Conservation (phyloP, 2,329 filamentous ascomycete genomes). For the Phialocephala subalpina region DNA sequence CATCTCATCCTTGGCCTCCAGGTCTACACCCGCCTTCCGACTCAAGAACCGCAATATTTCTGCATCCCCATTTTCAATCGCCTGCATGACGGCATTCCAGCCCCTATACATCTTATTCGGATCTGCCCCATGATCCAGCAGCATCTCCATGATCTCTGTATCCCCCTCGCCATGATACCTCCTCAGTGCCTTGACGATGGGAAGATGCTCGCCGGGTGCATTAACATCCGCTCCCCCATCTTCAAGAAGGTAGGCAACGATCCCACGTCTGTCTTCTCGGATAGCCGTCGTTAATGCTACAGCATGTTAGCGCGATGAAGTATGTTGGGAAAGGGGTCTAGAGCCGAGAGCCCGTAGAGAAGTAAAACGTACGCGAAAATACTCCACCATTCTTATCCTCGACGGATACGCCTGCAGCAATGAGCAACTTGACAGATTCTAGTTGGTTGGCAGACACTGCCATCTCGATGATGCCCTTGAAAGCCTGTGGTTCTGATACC, state of each 20-base stretch:
- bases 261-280: constrained; percentile 67
- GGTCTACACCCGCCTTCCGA: constrained; percentile 57
- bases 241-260: constrained; percentile 67
- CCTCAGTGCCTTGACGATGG: constrained; percentile 74
- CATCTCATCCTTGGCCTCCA: constrained; percentile 61
- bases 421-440: constrained; percentile 68
- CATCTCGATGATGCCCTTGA: constrained; percentile 73
- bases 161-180: constrained; percentile 60
- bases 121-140: constrained; percentile 70
- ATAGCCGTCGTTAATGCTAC: constrained; percentile 71
- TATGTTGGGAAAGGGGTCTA: no score
- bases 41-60: constrained; percentile 60
- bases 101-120: constrained; percentile 73
- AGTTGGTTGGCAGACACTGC: constrained; percentile 72
- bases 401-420: constrained; percentile 58
- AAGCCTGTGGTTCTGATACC: constrained; percentile 64
- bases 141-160: constrained; percentile 66
- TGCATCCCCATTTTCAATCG: constrained; percentile 68
- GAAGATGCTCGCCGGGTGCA: constrained; percentile 73
- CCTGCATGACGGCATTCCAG: constrained; percentile 72
- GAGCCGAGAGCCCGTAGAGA: no score
- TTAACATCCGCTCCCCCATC: constrained; percentile 71
- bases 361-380: no score
- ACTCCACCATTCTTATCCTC: constrained; percentile 78
- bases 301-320: no score